Conservation (phyloP, 139 green algal species). For the Ettlia oleoabundans region DNA sequence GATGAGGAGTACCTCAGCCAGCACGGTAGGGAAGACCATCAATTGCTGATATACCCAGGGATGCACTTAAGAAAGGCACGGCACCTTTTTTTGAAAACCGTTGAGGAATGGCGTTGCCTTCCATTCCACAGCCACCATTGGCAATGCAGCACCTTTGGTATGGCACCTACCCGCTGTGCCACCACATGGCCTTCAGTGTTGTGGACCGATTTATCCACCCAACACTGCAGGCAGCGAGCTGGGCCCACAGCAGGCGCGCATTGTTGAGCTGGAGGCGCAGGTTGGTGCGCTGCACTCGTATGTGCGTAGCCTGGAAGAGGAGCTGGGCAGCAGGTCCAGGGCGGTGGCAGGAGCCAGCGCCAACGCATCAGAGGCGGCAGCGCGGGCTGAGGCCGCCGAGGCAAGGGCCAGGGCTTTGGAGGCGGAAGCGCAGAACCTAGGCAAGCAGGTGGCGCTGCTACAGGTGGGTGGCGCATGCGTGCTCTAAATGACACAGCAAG, state of each 20-base stretch:
- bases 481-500: too few relatives aligned
- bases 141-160: too few relatives aligned
- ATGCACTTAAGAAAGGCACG: too few relatives aligned
- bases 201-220: too few relatives aligned
- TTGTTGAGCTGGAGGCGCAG: conserved; percentile 46
- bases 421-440: conserved; percentile 39
- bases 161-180: too few relatives aligned
- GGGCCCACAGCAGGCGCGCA: conserved; percentile 34
- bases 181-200: too few relatives aligned
- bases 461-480: too few relatives aligned
- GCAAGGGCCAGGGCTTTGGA: conserved; percentile 22
- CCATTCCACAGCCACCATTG: too few relatives aligned
- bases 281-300: conserved; percentile 39
- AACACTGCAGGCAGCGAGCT: conserved; percentile 22
- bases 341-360: conserved; percentile 1
- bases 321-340: conserved; percentile 1
- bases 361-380: conserved; percentile 4
- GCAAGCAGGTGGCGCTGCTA: conserved; percentile 23
- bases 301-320: conserved; percentile 21
- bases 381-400: conserved; percentile 34
- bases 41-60: neutral
- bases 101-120: too few relatives aligned
- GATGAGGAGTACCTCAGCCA: conserved; percentile 57
- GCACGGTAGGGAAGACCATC: neutral
- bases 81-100: too few relatives aligned